A percentile compares a stretch with the other conserved stretches of the same genome.
Evolutionary conservation across 2,329 filamentous ascomycete species (phyloP).

Genomic region (Rugonectria rugulosa): DNA sequence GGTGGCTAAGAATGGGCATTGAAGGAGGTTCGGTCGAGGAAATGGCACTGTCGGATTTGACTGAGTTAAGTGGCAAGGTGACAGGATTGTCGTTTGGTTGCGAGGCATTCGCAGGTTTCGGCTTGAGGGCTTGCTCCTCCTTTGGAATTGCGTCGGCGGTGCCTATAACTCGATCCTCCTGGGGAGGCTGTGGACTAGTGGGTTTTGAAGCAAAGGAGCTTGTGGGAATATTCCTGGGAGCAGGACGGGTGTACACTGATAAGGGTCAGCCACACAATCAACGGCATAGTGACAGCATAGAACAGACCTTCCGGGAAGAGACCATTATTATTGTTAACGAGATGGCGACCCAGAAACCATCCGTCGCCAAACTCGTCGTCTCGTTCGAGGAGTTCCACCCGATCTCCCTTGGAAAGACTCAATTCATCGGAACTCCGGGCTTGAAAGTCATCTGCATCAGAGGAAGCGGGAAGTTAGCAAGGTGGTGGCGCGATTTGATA

Average conservation of each 20-base stretch:
- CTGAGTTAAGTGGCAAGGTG: slow-evolving; percentile 55
- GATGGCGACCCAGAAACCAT: slow-evolving; percentile 81
- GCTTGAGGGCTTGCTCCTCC: slow-evolving; percentile 44
- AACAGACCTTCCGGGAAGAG: slow-evolving; percentile 81
- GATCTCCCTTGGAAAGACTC: slow-evolving; percentile 83
- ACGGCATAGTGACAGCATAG: slow-evolving; percentile 16
- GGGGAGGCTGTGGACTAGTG: slow-evolving; percentile 39
- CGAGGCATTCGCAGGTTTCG: slow-evolving; percentile 40
- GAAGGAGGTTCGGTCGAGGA: slow-evolving; percentile 38
- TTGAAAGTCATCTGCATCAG: slow-evolving; percentile 81
- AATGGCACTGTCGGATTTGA: slow-evolving; percentile 43
- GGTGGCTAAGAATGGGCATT: slow-evolving; percentile 41
- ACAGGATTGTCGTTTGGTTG: slow-evolving; percentile 39
- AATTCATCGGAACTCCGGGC: slow-evolving; percentile 94
- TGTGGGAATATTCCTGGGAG: slow-evolving; percentile 54
- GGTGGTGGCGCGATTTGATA: slow-evolving; percentile 11
- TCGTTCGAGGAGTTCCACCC: slow-evolving; percentile 82
- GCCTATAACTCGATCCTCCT: slow-evolving; percentile 31
- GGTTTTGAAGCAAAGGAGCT: slow-evolving; percentile 43
- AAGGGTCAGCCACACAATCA: slow-evolving; percentile 33
- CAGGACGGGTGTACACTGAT: slow-evolving; percentile 67
- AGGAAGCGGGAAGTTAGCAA: slow-evolving; percentile 24
- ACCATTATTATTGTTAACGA: slow-evolving; percentile 76
- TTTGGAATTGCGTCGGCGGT: slow-evolving; percentile 32
- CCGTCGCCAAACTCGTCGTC: slow-evolving; percentile 91